These are phyloP conservation scores for Suillus ampliporus DNA, from an alignment of 768 basidiomycete genomes.

Conservation along the genomic window DNA sequence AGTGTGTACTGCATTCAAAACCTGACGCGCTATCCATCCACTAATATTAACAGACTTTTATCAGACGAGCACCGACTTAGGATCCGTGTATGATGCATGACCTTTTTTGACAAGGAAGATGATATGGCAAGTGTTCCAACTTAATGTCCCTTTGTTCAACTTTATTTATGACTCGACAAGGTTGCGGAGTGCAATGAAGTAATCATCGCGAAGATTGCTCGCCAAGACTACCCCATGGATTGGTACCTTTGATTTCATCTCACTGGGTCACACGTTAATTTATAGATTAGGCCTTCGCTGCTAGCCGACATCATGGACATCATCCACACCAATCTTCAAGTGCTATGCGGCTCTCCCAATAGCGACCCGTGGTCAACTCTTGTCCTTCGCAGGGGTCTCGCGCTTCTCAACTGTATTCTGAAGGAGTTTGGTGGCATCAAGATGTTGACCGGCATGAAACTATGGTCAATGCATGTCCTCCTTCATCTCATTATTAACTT, in stretches of 20 bases:
- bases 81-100: slow-evolving; percentile 68
- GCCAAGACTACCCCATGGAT: slow-evolving; percentile 72
- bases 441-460: slow-evolving; percentile 68
- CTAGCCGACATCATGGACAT: slow-evolving; percentile 51
- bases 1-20: slow-evolving; percentile 48
- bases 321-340: slow-evolving; percentile 59
- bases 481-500: slow-evolving; percentile 1
- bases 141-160: neutral
- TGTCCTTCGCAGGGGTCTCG: slow-evolving; percentile 62
- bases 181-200: slow-evolving; percentile 80
- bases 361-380: slow-evolving; percentile 52
- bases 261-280: slow-evolving; percentile 7
- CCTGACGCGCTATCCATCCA: slow-evolving; percentile 6
- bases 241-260: slow-evolving; percentile 55
- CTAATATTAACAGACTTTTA: slow-evolving; percentile 55
- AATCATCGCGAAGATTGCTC: slow-evolving; percentile 77
- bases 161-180: slow-evolving; percentile 43
- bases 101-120: slow-evolving; percentile 78
- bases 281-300: slow-evolving; percentile 29
- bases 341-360: slow-evolving; percentile 49
- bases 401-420: slow-evolving; percentile 65
- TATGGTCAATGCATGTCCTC: slow-evolving; percentile 60
- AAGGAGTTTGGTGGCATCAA: slow-evolving; percentile 76
- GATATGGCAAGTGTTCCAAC: slow-evolving; percentile 56
- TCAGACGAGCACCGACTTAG: slow-evolving; percentile 66